Conservation (phyloP, 176 grass and related monocot genomes). For the Cenchrus americanus region DNA sequence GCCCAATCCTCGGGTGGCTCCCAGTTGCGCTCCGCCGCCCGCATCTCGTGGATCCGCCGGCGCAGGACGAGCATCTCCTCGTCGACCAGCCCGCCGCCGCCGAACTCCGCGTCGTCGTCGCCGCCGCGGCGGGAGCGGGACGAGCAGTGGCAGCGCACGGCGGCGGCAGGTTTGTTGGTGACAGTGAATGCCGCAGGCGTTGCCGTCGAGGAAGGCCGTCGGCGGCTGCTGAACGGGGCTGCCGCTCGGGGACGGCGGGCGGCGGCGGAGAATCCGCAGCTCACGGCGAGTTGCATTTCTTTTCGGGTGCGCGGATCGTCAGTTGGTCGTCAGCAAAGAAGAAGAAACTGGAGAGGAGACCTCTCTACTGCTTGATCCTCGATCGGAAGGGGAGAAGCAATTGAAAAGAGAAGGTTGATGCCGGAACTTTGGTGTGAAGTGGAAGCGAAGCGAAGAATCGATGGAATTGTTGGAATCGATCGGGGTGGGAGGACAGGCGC, state of each 20-base stretch:
- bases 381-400: background rate
- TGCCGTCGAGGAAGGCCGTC: background rate
- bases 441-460: slow-evolving; percentile 1
- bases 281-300: background rate
- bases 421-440: background rate
- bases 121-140: background rate
- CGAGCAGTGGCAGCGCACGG: background rate
- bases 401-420: too few species aligned
- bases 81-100: slow-evolving; percentile 31
- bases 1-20: slow-evolving; percentile 51
- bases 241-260: background rate
- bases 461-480: background rate
- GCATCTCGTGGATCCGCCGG: slow-evolving; percentile 57
- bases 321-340: too few species aligned
- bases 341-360: too few species aligned
- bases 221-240: background rate
- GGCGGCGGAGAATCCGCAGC: slow-evolving; percentile 8
- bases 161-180: background rate
- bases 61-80: slow-evolving; percentile 58
- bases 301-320: too few species aligned
- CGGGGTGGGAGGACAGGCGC: background rate
- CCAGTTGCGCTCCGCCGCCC: slow-evolving; percentile 49
- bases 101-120: slow-evolving; percentile 34
- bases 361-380: too few species aligned
- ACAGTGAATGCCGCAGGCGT: background rate